Conservation (phyloP, 108 stramenopile genomes). For the Mayamaea pseudoterrestris region DNA sequence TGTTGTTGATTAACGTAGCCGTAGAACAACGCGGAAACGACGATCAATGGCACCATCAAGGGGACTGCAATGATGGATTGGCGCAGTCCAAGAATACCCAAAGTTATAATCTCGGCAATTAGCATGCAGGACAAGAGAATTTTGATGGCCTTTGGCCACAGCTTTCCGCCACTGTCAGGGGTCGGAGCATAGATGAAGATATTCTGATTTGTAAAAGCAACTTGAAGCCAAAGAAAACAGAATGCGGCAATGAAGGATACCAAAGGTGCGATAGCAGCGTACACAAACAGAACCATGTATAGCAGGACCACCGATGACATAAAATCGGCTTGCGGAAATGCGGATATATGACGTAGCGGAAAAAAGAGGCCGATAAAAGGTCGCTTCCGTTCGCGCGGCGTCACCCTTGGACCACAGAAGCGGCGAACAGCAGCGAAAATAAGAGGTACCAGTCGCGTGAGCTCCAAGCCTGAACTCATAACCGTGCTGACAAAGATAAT, state of each 20-base stretch:
- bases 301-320: constrained; percentile 3
- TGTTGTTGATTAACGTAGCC: constrained; percentile 48
- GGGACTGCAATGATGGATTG: constrained; percentile 10
- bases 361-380: constrained; percentile 29
- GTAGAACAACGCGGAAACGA: constrained; percentile 35
- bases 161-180: constrained; percentile 54
- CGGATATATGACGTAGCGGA: constrained; percentile 32
- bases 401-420: constrained; percentile 37
- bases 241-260: constrained; percentile 29
- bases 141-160: constrained; percentile 27
- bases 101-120: constrained; percentile 25
- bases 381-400: constrained; percentile 46
- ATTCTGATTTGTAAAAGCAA: constrained; percentile 48
- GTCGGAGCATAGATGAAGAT: constrained; percentile 50
- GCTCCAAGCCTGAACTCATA: constrained; percentile 30
- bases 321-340: constrained; percentile 32
- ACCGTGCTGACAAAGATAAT: constrained; percentile 39
- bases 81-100: constrained; percentile 24
- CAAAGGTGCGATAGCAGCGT: constrained; percentile 46
- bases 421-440: constrained; percentile 23
- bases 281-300: constrained; percentile 7
- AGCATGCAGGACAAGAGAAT: constrained; percentile 28
- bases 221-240: constrained; percentile 37
- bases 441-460: constrained; percentile 32
- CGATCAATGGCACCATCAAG: constrained; percentile 12